phyloP scores from a whole-genome alignment of 345 rosid genomes.

The Syzygium jambos region DNA sequence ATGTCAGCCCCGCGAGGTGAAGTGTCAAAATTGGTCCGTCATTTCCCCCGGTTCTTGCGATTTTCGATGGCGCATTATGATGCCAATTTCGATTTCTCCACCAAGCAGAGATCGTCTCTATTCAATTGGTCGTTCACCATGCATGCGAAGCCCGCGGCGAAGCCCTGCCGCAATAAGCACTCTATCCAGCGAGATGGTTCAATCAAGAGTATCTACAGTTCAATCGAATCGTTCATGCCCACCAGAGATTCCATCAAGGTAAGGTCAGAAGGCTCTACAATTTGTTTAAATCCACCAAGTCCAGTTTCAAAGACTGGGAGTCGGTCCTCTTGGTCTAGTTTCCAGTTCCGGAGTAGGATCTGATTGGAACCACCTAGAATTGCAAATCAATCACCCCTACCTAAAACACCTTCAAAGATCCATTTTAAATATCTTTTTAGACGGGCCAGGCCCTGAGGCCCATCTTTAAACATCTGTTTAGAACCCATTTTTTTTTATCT shows the following conservation, averaged over 20 bases:
- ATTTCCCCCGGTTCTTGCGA: background rate
- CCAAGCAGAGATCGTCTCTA: background rate
- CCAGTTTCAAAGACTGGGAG: background rate
- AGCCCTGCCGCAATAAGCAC: background rate
- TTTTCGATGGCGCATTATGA: background rate
- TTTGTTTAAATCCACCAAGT: background rate
- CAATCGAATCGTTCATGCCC: background rate
- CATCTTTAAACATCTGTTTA: too few species aligned
- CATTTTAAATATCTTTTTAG: background rate
- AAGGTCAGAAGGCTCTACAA: constrained; percentile 4
- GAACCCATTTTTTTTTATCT: background rate
- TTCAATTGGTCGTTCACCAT: background rate
- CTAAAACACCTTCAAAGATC: background rate
- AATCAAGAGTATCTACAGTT: constrained; percentile 19
- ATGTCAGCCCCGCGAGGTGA: too few species aligned
- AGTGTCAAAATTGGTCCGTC: too few species aligned
- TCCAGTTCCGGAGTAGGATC: too few species aligned
- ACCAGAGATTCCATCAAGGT: background rate
- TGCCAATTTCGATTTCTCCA: background rate
- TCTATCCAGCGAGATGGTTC: constrained; percentile 37
- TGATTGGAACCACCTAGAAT: too few species aligned
- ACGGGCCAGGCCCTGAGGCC: background rate
- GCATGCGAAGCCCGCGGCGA: background rate
- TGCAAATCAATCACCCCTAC: too few species aligned
- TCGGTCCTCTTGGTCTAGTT: too few species aligned